Evolutionary conservation across 2,329 filamentous ascomycete genomes (phyloP), one percentile per base, ranked within the genome.

Genomic region (Botrytis byssoidea): DNA sequence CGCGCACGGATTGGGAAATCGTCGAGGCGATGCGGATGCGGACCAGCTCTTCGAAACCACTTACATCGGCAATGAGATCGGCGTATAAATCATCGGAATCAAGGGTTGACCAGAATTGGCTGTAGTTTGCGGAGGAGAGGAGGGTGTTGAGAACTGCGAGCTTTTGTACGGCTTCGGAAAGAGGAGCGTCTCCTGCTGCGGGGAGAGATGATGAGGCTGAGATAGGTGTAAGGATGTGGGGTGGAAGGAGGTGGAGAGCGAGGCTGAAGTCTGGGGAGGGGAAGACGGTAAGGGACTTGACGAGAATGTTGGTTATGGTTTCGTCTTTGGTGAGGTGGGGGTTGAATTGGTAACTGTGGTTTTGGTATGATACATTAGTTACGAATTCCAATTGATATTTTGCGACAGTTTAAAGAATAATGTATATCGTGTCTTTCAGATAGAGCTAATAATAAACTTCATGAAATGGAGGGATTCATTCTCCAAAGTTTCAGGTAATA

Each of bases 301-400:
- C 95, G 83, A 99, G 94, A 86, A 98, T 93, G 89, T 98, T 98
- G 88, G 96, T 98, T 84, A 96, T 94, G 82, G 95, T 94, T 85
- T 99, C 96, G 82, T 97, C 93, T 87, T 96, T 95, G 82, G 95
- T 91, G 80, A 97, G 93, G 87, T 98, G 95, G 70, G 96, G 96
- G 90, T 99, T 99, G 86, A 99, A 97, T 87, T 99, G 97, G 89
- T 99, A 99, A 78, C 96, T 99, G 80, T 75, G 68, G 74, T 76
- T 61, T 73, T 35, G 68, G 20, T n/a, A 42, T 22, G 20, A 18
- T n/a, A 37, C 18, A 66, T 72, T 68, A 72, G 70, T 72, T 68
- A 44, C 2, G 18, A 61, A 14, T 67, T 32, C 22, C 35, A 35
- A 32, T 60, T 37, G 51, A 35, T 59, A 18, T n/a, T 25, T 42